A percentile compares a stretch with the other conserved stretches of the same genome.
These are phyloP conservation scores for Phytophthora tubulina DNA, from an alignment of 352 stramenopile species.

Conservation along the genomic window DNA sequence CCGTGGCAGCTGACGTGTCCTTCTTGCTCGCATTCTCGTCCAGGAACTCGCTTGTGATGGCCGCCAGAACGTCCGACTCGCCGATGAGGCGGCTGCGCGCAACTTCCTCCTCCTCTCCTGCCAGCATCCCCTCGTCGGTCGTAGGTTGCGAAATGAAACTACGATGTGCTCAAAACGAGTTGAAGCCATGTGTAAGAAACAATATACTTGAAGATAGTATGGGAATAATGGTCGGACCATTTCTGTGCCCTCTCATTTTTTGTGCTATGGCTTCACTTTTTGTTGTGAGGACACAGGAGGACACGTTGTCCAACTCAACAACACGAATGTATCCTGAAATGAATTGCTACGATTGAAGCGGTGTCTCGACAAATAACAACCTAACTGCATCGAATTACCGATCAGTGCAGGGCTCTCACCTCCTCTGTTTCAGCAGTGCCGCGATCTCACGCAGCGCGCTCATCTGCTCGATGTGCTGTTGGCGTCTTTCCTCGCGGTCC, in stretches of 20 bases:
- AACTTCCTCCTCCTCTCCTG: constrained; percentile 33
- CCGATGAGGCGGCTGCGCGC: constrained; percentile 58
- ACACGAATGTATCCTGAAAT: background rate
- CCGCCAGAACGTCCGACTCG: constrained; percentile 80
- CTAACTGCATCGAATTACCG: constrained; percentile 6
- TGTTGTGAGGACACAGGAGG: background rate
- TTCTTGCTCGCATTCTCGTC: constrained; percentile 68
- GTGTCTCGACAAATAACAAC: constrained; percentile 22
- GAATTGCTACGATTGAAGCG: background rate
- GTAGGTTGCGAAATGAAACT: constrained; percentile 15
- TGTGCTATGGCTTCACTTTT: constrained; percentile 10
- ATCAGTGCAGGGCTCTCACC: constrained; percentile 9
- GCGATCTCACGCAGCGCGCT: constrained; percentile 53
- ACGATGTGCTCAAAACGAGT: background rate
- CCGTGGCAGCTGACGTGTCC: constrained; percentile 63
- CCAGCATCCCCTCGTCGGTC: constrained; percentile 29
- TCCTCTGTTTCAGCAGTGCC: constrained; percentile 39
- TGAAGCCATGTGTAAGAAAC: background rate
- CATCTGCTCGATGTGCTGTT: constrained; percentile 73
- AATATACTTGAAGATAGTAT: constrained; percentile 9
- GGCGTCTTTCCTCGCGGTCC: constrained; percentile 57
- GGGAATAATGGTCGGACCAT: background rate
- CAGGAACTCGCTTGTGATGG: constrained; percentile 81
- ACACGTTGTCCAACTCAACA: background rate
- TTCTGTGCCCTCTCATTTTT: constrained; percentile 1